Evolutionary conservation across 2,329 filamentous ascomycete genomes (phyloP), one percentile per base, ranked within the genome.

Genomic region (Scedosporium minutisporum): DNA sequence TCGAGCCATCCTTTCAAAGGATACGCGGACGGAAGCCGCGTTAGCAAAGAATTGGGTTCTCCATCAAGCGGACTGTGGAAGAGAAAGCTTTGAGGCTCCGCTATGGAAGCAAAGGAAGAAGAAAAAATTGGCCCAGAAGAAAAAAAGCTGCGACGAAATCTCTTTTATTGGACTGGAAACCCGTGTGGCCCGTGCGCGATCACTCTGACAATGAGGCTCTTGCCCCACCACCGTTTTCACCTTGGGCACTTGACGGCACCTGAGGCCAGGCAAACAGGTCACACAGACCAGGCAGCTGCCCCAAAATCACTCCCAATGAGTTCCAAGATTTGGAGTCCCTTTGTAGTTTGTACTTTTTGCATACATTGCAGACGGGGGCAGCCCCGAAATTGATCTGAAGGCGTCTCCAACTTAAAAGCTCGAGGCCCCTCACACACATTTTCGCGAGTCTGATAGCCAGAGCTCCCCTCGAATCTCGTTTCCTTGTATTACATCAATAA

Each of bases 161-260:
- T 65, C 55, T 64, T 64, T 64, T 64, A 60, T 60, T 62, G 46
- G 46, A 1, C 33, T 5, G n/a, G 48, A 25, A 25, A 51, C 23
- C 42, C 29, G 3, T 7, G 10, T 53, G 48, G 48, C 23, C 48
- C 48, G 48, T 53, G 48, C 48, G 23, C 48, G 10, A 53, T 53
- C 48, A 53, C 48, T 12, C 10, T 12, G n/a, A n/a, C n/a, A n/a
- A n/a, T n/a, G 21, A 53, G 16, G 48, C n/a, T 53, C 44, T 21
- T 9, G 2, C 14, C 42, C 42, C 42, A 46, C 42, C 42, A 46
- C 6, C 14, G 5, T 21, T 53, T 12, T 25, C 16, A 53, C 5
- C 48, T 12, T 21, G 5, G 23, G 3, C 48, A 53, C 48, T 53
- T 53, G 48, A 23, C n/a, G 10, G 5, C n/a, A 53, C 48, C n/a